Base-by-base conservation (phyloP, 176 grass and related monocot genomes). In the Carex cristatella region DNA sequence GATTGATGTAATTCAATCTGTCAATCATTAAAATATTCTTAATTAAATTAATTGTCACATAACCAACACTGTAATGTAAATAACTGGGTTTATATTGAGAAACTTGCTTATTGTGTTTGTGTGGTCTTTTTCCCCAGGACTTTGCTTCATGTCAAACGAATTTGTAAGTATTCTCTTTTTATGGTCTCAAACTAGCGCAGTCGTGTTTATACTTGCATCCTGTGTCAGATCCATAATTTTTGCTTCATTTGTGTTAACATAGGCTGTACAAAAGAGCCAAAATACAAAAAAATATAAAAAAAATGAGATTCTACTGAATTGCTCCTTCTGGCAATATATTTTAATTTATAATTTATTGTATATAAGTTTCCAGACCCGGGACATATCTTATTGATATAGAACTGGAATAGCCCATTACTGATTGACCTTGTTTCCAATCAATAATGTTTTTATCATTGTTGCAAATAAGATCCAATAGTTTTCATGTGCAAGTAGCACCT, bases 131-230 rank as follows among this genome's bases (percentile, higher is more conserved):
- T 8, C 82, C 82, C 40, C 96, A 98, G 96, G 96, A 84, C 60
- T 98, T 71, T 98, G 96, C 88, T 95, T 98, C 87, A 98, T 95
- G 96, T 98, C 93, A 38, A 98, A 95, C 88, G 96, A 95, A 85
- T 93, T 95, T 88, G 93, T 98, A 91, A 95, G 89, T 85, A 79
- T 65, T 23, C 19, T 69, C 28, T 38, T 69, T 77, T 48, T 78
- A 13, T 53, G n/a, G 37, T 31, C 28, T 60, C 19, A 40, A 49
- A 51, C 40, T 83, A 16, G 57, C 70, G 33, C 55, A 15, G 48
- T 63, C 10, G 40, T 78, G 55, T 65, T 5, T 42, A 81, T 14
- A 32, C 5, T 56, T 15, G 14, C 0, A 56, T 1, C 31, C 2
- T 28, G 35, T 8, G 53, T 46, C 15, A 44, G 35, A 86, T 69